Evolutionary conservation across 495 filamentous ascomycete species (phyloP), one percentile per base, ranked within the genome.

Genomic region (Aspergillus bertholletiae): DNA sequence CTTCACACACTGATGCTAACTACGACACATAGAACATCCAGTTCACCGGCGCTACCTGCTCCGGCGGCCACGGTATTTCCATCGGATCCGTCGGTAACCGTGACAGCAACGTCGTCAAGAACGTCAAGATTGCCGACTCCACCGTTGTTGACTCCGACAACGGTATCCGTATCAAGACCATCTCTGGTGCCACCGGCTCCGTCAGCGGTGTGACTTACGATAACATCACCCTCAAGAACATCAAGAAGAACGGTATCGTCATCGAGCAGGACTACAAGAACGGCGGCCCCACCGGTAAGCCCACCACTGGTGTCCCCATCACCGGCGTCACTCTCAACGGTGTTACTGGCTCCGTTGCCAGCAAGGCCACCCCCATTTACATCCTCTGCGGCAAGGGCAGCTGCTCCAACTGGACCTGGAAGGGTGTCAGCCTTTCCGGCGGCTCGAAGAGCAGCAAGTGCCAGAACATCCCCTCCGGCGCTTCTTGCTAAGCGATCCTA

Each of bases 231-330:
- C 74, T 88, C 5, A 76, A 73, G 46, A 66, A 70, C 22, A 86
- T 87, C 62, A 69, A 74, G 43, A 76, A 79, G 23, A 84, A 87
- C 62, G 86, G 84, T 46, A 81, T 89, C 46, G 74, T 85, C 54
- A 81, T 89, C 43, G 70, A 88, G 69, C 86, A 89, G 68, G 84
- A 87, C 65, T 89, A 88, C 60, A 67, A 81, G 72, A 85, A 85
- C 55, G 84, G 84, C 32, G 71, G 70, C 58, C 82, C 78, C 2
- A 84, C 79, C 23, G 84, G 83, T n/a, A 80, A 51, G 3, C 80
- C 85, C 17, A 85, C 85, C 3, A 77, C 60, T 39, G 84, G 85
- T 20, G 78, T 88, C 23, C 76, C 80, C 2, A 86, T 88, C 57
- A 85, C 81, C 13, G 74, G 72, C 28, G 57, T 88, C 9, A 83